Evolutionary conservation across 352 stramenopile species (phyloP), one percentile per base, ranked within the genome.

Genomic region (Globisporangium nagaii): DNA sequence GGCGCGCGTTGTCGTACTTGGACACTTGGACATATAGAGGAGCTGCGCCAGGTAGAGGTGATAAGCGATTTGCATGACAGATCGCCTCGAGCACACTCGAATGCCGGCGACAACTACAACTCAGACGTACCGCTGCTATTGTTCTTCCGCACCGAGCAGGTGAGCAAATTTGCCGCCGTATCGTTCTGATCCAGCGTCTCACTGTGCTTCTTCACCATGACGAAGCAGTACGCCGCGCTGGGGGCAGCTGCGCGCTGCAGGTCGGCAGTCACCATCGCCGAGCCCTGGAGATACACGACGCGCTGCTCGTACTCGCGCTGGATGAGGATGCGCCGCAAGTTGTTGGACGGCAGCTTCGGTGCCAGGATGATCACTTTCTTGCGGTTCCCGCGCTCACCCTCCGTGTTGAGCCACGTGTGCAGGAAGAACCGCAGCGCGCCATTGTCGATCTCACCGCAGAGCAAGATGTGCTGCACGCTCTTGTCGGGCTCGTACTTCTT

Each of bases 371-470:
- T 72, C 17, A 92, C 80, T 55, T 81, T 85, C 19, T 75, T 68
- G 5, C 66, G 65, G 27, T 73, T 74, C 32, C 71, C 65, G 24
- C 72, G 62, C 36, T 91, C 71, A 56, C 85, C 66, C 44, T 90
- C 75, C 51, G 78, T 64, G 37, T 88, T 68, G 1, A 93, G 60
- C 75, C 86, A 91, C 22, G 81, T 83, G 55, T 87, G 71, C 11
- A 95, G 62, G 52, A 95, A 95, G 51, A 90, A 90, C 9, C 79
- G 67, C 3, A 92, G 68, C 1, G 75, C 70, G 15, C 75, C 66
- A 34, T 88, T 78, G 19, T 88, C 67, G 34, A 93, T 74, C 42
- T 95, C 83, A 3, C 83, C 85, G 12, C 77, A 88, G n/a, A 95
- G 55, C 5, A 93, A 47, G 0, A 93, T 68, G 42, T 95, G 85